Evolutionary conservation across 1,284 basidiomycete genomes (phyloP), one percentile per base, ranked within the genome.

Genomic region (Naganishia albida): DNA sequence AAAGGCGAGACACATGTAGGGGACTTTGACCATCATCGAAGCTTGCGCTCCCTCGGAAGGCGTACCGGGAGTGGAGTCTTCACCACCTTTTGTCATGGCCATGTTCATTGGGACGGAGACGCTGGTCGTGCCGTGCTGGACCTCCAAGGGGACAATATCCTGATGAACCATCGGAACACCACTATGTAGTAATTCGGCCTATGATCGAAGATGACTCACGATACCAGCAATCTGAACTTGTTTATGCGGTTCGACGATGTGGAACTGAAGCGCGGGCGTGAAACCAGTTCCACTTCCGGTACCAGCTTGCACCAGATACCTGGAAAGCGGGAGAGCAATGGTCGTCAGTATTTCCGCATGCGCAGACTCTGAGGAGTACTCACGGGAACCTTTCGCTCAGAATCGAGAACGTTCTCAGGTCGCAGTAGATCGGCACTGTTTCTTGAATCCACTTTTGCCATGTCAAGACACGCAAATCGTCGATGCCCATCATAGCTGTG

Each of bases 361-460:
- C 3, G 16, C 6, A 10, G 42, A 16, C 13, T 44, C 20, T 6
- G 2, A 54, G 26, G 43, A 18, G 15, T 18, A 50, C 56, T 25
- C 18, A 42, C 56, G 56, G 56, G 38, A 60, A 50, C 25, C 56
- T 16, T 26, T 60, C 56, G n/a, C 25, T 60, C 10, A 60, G 28
- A 13, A 60, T 26, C 7, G 56, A 60, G 23, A 60, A 60, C 6
- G 46, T 60, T 10, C 40, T 60, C 20, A 60, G 34, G 15, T 60
- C 46, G 23, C 46, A 49, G n/a, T 49, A 60, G 0, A 60, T 46
- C 1, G 56, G 44, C n/a, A 60, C 56, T 2, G 20, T 39, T 7
- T 60, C 56, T 40, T 60, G 56, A n/a, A 60, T 60, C 46, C 56
- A 60, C 8, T 60, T 46, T 26, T 20, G 30, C 56, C 56, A 60